Evolutionary conservation across 176 grass and related monocot genomes (phyloP).

Genomic region (Hordeum vulgare): DNA sequence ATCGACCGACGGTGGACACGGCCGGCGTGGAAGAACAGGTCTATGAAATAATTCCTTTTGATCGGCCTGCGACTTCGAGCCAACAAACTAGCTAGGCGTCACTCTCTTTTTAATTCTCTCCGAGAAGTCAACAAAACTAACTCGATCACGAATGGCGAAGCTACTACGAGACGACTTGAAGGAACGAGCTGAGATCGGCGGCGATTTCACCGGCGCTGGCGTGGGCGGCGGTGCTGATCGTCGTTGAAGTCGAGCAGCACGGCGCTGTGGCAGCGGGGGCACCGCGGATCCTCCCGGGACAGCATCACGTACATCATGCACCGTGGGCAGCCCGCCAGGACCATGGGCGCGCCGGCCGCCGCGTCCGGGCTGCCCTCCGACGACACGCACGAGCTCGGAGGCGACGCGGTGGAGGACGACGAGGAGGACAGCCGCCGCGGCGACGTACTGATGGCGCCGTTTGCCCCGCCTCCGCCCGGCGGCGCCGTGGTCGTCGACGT

Average conservation of each 20-base stretch:
- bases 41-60: constrained; percentile 53
- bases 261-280: constrained; percentile 82
- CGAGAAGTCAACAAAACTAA: not conserved
- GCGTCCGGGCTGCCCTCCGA: constrained; percentile 79
- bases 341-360: constrained; percentile 48
- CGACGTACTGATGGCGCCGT: constrained; percentile 3
- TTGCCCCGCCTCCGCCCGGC: not conserved
- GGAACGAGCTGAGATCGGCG: not conserved
- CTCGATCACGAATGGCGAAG: not conserved
- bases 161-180: not conserved
- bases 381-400: constrained; percentile 95
- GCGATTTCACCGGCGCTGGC: constrained; percentile 29
- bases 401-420: constrained; percentile 55
- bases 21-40: constrained; percentile 24
- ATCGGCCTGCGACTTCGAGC: not conserved
- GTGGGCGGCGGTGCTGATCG: constrained; percentile 34
- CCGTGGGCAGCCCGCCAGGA: constrained; percentile 79
- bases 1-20: not conserved
- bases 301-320: constrained; percentile 99
- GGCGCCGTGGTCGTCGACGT: constrained; percentile 12
- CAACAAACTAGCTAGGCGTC: not conserved
- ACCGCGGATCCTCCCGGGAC: constrained; percentile 79
- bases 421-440: constrained; percentile 38
- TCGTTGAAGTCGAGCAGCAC: constrained; percentile 90
- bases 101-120: not conserved